These are phyloP conservation scores for Colletotrichum spinosum DNA, from an alignment of 2,329 filamentous ascomycete species.

Conservation along the genomic window DNA sequence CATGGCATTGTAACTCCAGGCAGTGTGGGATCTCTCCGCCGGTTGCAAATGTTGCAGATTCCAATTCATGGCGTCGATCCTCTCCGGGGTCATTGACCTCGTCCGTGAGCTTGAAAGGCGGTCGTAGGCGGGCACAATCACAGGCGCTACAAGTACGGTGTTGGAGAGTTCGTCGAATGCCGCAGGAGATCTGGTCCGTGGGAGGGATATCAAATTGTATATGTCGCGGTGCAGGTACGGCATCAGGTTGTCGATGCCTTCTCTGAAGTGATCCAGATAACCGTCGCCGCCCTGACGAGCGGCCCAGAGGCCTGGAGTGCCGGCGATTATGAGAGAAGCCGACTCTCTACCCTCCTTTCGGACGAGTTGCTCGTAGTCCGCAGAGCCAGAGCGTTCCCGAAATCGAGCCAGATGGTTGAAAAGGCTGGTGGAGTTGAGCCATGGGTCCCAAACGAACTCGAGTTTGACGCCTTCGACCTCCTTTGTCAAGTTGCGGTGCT, in stretches of 20 bases:
- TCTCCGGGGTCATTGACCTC: conserved; percentile 58
- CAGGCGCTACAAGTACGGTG: conserved; percentile 53
- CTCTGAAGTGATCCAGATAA: conserved; percentile 57
- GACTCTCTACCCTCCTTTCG: conserved; percentile 37
- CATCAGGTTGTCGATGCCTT: conserved; percentile 58
- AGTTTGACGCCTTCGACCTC: conserved; percentile 34
- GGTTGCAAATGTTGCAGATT: conserved; percentile 57
- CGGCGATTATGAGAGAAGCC: conserved; percentile 62
- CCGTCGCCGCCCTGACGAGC: conserved; percentile 61
- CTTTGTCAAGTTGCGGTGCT: conserved; percentile 29
- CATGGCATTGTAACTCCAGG: conserved; percentile 65
- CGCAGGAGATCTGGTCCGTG: conserved; percentile 21
- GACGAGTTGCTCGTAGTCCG: conserved; percentile 28
- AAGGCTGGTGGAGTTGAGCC: conserved; percentile 58
- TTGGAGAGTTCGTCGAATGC: conserved; percentile 35
- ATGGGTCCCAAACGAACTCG: conserved; percentile 70
- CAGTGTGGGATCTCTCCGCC: conserved; percentile 55
- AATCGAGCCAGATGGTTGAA: conserved; percentile 33
- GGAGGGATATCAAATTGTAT: conserved; percentile 39
- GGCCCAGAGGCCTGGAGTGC: conserved; percentile 66
- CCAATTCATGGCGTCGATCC: conserved; percentile 64
- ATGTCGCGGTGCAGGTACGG: conserved; percentile 47
- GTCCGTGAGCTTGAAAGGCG: conserved; percentile 54
- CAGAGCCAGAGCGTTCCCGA: conserved; percentile 30
- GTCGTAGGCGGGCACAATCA: conserved; percentile 56